Evolutionary conservation across 176 grass and related monocot genomes (phyloP), one percentile per base, ranked within the genome.

Genomic region (Hordeum marinum): DNA sequence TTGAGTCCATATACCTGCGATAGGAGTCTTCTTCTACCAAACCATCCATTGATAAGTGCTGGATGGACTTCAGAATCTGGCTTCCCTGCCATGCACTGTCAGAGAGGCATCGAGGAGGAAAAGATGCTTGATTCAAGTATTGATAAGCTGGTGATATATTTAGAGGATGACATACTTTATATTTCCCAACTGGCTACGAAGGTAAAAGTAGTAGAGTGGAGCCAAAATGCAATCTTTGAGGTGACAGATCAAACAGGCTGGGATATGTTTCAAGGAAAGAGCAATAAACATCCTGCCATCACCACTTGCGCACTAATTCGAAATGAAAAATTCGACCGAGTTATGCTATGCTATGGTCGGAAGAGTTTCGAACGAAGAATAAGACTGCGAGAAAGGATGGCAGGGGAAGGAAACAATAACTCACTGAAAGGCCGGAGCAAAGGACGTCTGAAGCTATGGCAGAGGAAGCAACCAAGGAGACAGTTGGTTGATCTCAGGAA

Each of bases 261-360:
- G 14, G 69, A 80, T 85, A 73, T 88, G n/a, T 61, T 60, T 8
- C 63, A 90, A 82, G 83, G 71, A 0, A 85, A 75, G 87, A 80
- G 63, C 46, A 61, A 45, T 31, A 95, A 95, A 54, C 86, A 89
- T n/a, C 75, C 39, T n/a, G 85, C 93, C 73, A 54, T 89, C 69
- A 90, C 29, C 3, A 58, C 80, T 55, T 75, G 73, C 58, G 90
- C 84, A 45, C 29, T 14, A 17, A 76, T 72, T 12, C 81, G 85
- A 54, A 78, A 87, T 74, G 88, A 95, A 62, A 82, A 63, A 20
- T 90, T 90, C 31, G 93, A 95, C 43, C 52, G 42, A 37, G 55
- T 95, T 79, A 80, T 95, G 18, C 88, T 88, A 48, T 86, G 4
- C 11, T 4, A 60, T 63, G 62, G 6, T 14, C 26, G 14, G 4